These are phyloP conservation scores for Neoascochyta sp. DNA, from an alignment of 2,329 filamentous ascomycete genomes.

Conservation along the genomic window DNA sequence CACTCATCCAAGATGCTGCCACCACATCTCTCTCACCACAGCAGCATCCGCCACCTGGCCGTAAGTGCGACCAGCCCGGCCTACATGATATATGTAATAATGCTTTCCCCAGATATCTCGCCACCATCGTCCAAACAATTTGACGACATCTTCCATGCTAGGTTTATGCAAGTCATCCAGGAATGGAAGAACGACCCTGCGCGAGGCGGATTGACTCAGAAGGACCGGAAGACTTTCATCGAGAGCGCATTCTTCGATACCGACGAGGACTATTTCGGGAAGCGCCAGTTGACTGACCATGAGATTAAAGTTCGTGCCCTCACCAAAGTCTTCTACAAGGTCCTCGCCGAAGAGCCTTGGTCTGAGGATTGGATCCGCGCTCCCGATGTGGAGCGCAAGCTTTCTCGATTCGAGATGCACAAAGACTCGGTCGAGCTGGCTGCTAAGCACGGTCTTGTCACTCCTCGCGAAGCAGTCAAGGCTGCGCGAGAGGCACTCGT, in stretches of 20 bases:
- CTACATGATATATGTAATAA: too few relatives aligned
- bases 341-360: constrained; percentile 39
- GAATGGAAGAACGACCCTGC: constrained; percentile 30
- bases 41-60: constrained; percentile 10
- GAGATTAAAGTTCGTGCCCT: constrained; percentile 37
- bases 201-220: constrained; percentile 25
- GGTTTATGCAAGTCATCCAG: constrained; percentile 34
- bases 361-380: constrained; percentile 38
- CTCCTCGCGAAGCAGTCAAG: constrained; percentile 31
- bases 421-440: constrained; percentile 34
- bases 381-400: constrained; percentile 37
- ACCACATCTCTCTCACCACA: constrained; percentile 19
- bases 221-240: constrained; percentile 34
- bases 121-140: constrained; percentile 24
- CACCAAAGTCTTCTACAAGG: constrained; percentile 38
- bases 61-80: too few relatives aligned
- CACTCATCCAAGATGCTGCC: constrained; percentile 21
- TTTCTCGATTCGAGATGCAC: constrained; percentile 39
- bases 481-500: constrained; percentile 28
- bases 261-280: constrained; percentile 29
- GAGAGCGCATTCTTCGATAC: constrained; percentile 29
- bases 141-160: constrained; percentile 35
- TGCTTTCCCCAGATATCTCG: too few relatives aligned
- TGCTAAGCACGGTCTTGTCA: constrained; percentile 23
- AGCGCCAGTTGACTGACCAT: constrained; percentile 24